Evolutionary conservation across 2,329 filamentous ascomycete species (phyloP).

Genomic region (Geoglossum cookeanum): DNA sequence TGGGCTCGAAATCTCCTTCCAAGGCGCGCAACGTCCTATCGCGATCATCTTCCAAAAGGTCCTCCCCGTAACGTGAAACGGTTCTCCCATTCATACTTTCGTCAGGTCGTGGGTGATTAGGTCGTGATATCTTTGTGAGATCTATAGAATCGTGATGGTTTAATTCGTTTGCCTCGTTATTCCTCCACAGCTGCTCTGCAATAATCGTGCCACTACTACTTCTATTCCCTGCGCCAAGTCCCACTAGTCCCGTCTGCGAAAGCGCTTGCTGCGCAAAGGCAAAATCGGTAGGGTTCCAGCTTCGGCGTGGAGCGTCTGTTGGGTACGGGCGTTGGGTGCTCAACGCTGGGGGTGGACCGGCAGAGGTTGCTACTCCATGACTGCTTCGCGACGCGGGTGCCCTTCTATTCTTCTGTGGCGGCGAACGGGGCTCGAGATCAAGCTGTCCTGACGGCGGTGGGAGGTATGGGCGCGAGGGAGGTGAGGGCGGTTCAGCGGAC

Average conservation of each 20-base stretch:
- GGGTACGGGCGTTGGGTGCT: conserved; percentile 23
- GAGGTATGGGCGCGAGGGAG: not conserved
- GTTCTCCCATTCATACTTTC: not conserved
- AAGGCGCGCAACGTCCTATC: conserved; percentile 14
- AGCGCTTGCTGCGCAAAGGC: conserved; percentile 2
- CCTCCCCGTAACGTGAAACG: not conserved
- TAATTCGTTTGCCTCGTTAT: not conserved
- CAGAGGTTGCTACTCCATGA: conserved; percentile 29
- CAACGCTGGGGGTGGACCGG: conserved; percentile 31
- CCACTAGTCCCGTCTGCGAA: conserved; percentile 1
- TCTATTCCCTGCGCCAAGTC: not conserved
- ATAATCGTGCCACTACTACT: not conserved
- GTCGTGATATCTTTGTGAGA: not conserved
- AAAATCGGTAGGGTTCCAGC: conserved; percentile 1
- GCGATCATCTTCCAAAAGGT: conserved; percentile 9
- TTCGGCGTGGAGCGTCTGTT: not conserved
- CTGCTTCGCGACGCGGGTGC: conserved; percentile 29
- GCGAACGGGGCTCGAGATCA: not conserved
- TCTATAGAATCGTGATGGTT: not conserved
- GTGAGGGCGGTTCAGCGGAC: not conserved
- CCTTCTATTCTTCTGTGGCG: conserved; percentile 14
- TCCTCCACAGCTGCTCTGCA: not conserved
- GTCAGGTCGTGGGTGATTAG: not conserved
- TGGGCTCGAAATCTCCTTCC: conserved; percentile 8
- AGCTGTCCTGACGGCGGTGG: not conserved